Conservation (phyloP, 2,329 filamentous ascomycete species). For the Alternaria atra region DNA sequence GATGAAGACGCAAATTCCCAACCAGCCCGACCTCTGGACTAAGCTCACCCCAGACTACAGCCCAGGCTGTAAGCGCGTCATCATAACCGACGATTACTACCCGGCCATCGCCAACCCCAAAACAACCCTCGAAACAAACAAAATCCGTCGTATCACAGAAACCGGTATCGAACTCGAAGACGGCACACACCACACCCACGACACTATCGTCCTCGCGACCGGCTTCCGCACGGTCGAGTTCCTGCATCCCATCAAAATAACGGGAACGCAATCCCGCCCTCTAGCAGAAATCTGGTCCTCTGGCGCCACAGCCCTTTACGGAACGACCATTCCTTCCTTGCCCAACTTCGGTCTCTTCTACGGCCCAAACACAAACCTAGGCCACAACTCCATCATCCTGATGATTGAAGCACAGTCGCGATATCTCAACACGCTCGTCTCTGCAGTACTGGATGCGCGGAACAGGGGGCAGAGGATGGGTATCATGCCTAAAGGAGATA, state of each 20-base stretch:
- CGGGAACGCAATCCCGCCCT: constrained; percentile 54
- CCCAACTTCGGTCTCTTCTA: constrained; percentile 68
- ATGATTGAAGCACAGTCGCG: constrained; percentile 68
- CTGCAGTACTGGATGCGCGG: constrained; percentile 58
- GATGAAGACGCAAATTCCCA: constrained; percentile 59
- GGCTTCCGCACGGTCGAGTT: constrained; percentile 68
- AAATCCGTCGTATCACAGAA: constrained; percentile 58
- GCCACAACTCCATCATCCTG: constrained; percentile 67
- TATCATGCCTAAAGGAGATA: constrained; percentile 55
- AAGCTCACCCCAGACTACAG: constrained; percentile 64
- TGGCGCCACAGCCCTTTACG: constrained; percentile 62
- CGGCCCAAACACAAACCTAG: constrained; percentile 65
- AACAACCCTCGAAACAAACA: constrained; percentile 61
- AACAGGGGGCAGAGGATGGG: constrained; percentile 52
- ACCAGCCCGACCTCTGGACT: constrained; percentile 61
- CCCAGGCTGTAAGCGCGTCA: constrained; percentile 64
- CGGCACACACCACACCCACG: constrained; percentile 58
- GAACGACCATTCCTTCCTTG: constrained; percentile 61
- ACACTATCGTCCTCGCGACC: constrained; percentile 66
- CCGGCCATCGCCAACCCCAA: constrained; percentile 59
- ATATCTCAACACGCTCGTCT: constrained; percentile 63
- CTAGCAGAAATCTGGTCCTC: constrained; percentile 62
- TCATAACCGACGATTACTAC: constrained; percentile 66
- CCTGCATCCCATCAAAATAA: constrained; percentile 65
- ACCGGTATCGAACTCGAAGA: constrained; percentile 58